Base-by-base conservation (phyloP, 768 basidiomycete species). In the Rhodosporidiobolus sp. region DNA sequence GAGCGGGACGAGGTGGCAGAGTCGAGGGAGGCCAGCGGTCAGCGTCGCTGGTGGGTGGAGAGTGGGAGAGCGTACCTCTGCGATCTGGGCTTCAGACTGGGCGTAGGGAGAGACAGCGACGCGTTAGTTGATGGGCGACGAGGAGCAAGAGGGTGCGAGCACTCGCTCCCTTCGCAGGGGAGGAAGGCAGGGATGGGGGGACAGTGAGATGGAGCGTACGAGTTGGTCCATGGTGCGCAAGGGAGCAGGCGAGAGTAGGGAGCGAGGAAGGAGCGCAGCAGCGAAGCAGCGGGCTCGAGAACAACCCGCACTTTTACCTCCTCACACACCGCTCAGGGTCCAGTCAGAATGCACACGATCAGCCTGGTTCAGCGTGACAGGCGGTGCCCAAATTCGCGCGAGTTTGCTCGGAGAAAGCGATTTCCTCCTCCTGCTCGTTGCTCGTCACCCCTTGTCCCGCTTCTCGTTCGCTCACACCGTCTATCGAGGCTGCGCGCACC, bases 1-100 rank as follows among this genome's bases (percentile, higher is more conserved):
- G 32, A 12, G 34, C 11, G 26, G 22, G 14, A 9, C 4, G 49
- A 26, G 14, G 3, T 0, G n/a, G 22, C 10, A 2, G 28, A 20
- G 30, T 10, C n/a, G 54, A 22, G 45, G 20, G 28, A 45, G 38
- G 26, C 5, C 6, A n/a, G 46, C 6, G 34, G 12, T 58, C 17
- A 56, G 58, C 38, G 35, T 4, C 4, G 26, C 7, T 20, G 19
- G 58, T 16, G 6, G 38, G 49, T 30, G 20, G 20, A 1, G 32
- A n/a, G 20, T n/a, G 54, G 34, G 35, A 19, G 43, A 24, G 38
- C 66, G 61, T 38, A 72, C 71, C 57, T 72, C 72, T 55, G 72
- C 57, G 60, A 73, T 73, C 61, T 73, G 72, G 20, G 67, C 56
- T 54, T 73, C 72, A 55, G 63, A 62, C 67, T 73, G 57, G 6